These are phyloP conservation scores for Dendrocalamus sinicus DNA, from an alignment of 176 grass and related monocot species.

Conservation along the genomic window DNA sequence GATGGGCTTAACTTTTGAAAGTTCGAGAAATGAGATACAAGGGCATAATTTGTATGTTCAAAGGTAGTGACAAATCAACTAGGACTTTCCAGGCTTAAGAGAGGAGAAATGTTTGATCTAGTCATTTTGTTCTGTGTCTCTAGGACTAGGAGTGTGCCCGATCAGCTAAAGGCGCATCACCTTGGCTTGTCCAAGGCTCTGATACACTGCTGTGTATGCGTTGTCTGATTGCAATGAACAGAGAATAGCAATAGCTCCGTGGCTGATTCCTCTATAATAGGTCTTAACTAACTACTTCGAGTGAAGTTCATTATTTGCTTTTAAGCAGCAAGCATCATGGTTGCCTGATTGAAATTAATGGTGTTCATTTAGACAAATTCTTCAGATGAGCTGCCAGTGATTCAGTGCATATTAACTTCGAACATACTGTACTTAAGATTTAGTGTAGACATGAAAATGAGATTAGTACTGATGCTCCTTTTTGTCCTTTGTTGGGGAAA, in stretches of 20 bases:
- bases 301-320: not conserved
- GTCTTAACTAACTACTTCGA: slow-evolving; percentile 8
- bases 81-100: slow-evolving; percentile 2
- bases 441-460: not conserved
- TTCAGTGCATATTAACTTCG: not conserved
- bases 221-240: not conserved
- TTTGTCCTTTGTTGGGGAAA: not conserved
- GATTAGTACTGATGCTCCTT: not conserved
- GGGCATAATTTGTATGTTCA: not conserved
- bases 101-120: slow-evolving; percentile 31
- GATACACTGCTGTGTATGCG: slow-evolving; percentile 1
- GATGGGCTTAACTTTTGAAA: not conserved
- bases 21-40: not conserved
- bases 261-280: slow-evolving; percentile 6
- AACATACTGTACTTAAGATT: not conserved
- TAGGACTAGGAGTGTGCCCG: slow-evolving; percentile 20
- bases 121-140: slow-evolving; percentile 31
- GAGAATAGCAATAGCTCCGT: not conserved
- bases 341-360: not conserved
- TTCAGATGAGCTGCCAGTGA: not conserved
- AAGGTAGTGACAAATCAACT: slow-evolving; percentile 32
- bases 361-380: not conserved
- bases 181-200: not conserved
- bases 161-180: not conserved
- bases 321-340: not conserved